phyloP scores from a whole-genome alignment of 2,329 filamentous ascomycete species.

The Alternaria conjuncta region DNA sequence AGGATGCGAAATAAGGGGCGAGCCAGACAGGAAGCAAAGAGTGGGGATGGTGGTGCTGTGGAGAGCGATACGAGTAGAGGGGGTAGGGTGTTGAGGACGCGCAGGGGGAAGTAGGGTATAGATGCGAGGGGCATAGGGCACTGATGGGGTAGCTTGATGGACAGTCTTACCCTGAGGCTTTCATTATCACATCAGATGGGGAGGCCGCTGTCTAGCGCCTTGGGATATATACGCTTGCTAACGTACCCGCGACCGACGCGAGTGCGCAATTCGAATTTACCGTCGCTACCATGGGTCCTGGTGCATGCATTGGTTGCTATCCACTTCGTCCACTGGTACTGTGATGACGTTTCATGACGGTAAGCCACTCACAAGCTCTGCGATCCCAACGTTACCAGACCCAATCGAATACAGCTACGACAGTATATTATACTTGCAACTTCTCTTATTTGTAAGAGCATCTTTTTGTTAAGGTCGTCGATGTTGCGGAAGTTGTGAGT shows the following conservation, averaged over 20 bases:
- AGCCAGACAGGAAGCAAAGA: neutral
- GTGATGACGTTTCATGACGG: neutral
- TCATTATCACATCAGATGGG: neutral
- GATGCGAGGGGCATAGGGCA: fast-evolving
- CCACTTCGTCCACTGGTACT: neutral
- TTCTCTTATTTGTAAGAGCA: no score
- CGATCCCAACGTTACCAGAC: neutral
- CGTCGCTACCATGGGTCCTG: no score
- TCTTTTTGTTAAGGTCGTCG: no score
- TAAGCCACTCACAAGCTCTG: neutral
- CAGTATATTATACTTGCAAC: no score
- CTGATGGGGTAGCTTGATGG: no score
- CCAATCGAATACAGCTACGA: neutral
- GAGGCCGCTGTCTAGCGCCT: neutral
- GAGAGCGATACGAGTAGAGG: neutral
- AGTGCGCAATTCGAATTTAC: no score
- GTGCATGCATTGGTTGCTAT: neutral
- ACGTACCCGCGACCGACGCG: no score
- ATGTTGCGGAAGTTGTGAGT: no score
- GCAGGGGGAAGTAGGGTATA: neutral
- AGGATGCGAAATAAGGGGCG: neutral
- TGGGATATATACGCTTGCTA: neutral
- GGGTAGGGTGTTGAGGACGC: neutral
- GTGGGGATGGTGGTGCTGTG: neutral
- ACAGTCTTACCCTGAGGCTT: no score